Evolutionary conservation across 1,284 basidiomycete species (phyloP).

Genomic region (Pseudozyma hubeiensis): DNA sequence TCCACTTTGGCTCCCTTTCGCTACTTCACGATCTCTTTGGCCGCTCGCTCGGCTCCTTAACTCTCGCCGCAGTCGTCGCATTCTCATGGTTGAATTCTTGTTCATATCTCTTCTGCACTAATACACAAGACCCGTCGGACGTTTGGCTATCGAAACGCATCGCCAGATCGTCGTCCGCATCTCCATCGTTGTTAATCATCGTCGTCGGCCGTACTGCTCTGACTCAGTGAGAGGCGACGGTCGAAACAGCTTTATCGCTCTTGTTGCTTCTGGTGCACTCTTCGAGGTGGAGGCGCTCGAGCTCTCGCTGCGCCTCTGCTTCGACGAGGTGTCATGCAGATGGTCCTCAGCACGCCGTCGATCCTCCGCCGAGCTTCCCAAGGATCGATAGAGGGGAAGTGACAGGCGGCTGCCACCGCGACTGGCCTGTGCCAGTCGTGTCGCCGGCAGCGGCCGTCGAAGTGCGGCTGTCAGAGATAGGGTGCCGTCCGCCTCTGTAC

Average conservation of each 20-base stretch:
- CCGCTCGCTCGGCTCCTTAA: slow-evolving; percentile 4
- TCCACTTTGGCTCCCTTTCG: not conserved
- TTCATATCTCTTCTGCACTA: slow-evolving; percentile 27
- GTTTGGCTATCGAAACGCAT: not conserved
- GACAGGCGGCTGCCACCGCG: slow-evolving; percentile 22
- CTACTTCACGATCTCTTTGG: slow-evolving; percentile 1
- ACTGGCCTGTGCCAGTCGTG: slow-evolving; percentile 15
- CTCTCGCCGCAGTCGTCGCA: slow-evolving; percentile 24
- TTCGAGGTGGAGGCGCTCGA: not conserved
- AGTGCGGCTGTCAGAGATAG: slow-evolving; percentile 25
- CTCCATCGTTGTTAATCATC: not conserved
- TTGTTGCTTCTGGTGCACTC: not conserved
- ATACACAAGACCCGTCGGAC: slow-evolving; percentile 11
- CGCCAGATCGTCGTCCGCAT: not conserved
- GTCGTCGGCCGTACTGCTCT: not conserved
- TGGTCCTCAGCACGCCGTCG: slow-evolving; percentile 23
- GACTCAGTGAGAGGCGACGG: slow-evolving; percentile 9
- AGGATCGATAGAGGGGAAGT: slow-evolving; percentile 33
- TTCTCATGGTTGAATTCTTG: slow-evolving; percentile 28
- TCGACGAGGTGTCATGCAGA: not conserved
- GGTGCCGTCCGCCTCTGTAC: slow-evolving; percentile 17
- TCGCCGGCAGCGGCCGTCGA: slow-evolving; percentile 28
- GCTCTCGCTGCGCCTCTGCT: not conserved
- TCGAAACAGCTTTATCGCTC: slow-evolving; percentile 16
- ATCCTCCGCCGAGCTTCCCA: slow-evolving; percentile 32